Evolutionary conservation across 2,329 filamentous ascomycete genomes (phyloP), one percentile per base, ranked within the genome.

Genomic region (Juglanconis oblonga): DNA sequence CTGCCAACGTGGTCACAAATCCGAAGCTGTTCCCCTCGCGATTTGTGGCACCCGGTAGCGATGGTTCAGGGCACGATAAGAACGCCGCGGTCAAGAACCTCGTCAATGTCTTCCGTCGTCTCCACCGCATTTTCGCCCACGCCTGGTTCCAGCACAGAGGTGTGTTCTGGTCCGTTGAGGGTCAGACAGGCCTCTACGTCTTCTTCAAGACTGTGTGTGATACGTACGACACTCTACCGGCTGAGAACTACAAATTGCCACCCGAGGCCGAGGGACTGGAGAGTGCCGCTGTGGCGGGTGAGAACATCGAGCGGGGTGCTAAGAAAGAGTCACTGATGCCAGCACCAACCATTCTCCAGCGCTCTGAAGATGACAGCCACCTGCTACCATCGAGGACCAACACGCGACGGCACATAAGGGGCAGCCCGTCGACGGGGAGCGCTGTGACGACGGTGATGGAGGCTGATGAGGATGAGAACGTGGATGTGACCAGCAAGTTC

Each of bases 131-230:
- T 75, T 99, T 98, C 72, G 95, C 95, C 51, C 95, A 99, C 72
- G 95, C 95, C 7, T 99, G 95, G 95, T 99, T 97, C 74, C 92
- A 97, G 76, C 95, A 99, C 74, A 86, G 93, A 50, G 89, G 90
- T 58, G 91, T 97, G 56, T 99, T 98, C 74, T 98, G 94, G 92
- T 87, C 90, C 45, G 89, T 98, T 1, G 95, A 99, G 76, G 85
- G 86, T 9, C 87, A 92, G 72, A 92, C 91, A n/a, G 95, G 95
- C 0, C 78, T 99, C 10, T 99, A 99, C 72, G 86, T 96, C 60
- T 89, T 99, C 70, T 99, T 98, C 82, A 98, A 97, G 81, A 95
- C 90, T 0, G 93, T 98, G 29, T 98, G 94, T 74, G 95, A 99
- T 72, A 83, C 89, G 67, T 97, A 97, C 74, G 88, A 89, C 66